A percentile compares a stretch with the other conserved stretches of the same genome.
Conservation (phyloP, 108 stramenopile species). For the Conticribra weissflogii region DNA sequence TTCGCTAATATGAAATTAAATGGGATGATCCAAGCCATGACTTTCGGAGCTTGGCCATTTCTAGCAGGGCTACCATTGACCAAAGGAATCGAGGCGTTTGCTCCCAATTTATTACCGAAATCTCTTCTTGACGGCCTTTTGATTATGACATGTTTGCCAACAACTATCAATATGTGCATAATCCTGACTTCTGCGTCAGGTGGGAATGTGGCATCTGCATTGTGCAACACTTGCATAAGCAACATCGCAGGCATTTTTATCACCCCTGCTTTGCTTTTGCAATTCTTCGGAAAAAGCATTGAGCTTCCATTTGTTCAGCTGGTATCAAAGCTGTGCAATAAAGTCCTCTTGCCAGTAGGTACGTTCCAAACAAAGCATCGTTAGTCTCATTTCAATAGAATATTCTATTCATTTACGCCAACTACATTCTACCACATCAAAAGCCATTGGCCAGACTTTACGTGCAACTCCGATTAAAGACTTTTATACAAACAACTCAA, state of each 20-base stretch:
- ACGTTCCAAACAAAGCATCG: background rate
- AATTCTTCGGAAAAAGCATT: conserved; percentile 74
- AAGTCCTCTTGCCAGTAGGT: conserved; percentile 82
- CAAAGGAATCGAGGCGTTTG: conserved; percentile 35
- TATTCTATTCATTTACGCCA: too few relatives aligned
- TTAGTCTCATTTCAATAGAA: too few relatives aligned
- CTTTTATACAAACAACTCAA: conserved; percentile 59
- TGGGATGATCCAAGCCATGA: conserved; percentile 62
- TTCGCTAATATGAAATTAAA: conserved; percentile 80
- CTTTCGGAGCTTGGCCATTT: conserved; percentile 83
- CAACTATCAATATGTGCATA: conserved; percentile 95
- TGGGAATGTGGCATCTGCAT: conserved; percentile 84
- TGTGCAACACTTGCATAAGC: conserved; percentile 91
- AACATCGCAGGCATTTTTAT: conserved; percentile 88
- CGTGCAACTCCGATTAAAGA: conserved; percentile 62
- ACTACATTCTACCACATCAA: background rate
- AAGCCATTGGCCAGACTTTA: conserved; percentile 74
- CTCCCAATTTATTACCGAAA: conserved; percentile 57
- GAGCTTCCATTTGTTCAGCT: conserved; percentile 79
- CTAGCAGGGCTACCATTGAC: conserved; percentile 73
- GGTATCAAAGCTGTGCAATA: conserved; percentile 75
- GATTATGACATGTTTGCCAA: conserved; percentile 85
- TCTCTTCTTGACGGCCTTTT: conserved; percentile 76
- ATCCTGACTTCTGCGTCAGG: conserved; percentile 78
- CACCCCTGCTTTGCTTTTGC: conserved; percentile 84